Percentiles rank a stretch among this genome's conserved stretches.
Evolutionary conservation across 352 stramenopile species (phyloP).

Genomic region (Phytophthora idaei): DNA sequence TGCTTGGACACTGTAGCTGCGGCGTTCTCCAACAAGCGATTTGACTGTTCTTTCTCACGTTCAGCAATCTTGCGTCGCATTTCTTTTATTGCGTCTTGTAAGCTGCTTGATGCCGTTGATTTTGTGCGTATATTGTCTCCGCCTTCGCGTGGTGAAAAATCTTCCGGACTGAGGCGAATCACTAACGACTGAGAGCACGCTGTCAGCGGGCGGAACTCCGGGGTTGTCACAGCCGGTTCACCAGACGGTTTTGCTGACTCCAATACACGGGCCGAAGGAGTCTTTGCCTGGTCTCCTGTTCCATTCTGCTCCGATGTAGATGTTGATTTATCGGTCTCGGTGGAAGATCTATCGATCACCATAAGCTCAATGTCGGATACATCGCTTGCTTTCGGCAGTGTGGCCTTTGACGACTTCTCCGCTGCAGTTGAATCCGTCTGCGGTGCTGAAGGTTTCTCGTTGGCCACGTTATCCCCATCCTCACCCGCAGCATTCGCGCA

Average conservation of each 20-base stretch:
- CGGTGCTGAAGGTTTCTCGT: slow-evolving; percentile 1
- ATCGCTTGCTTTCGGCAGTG: not conserved
- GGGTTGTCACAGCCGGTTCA: slow-evolving; percentile 17
- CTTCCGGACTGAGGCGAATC: slow-evolving; percentile 62
- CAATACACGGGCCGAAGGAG: not conserved
- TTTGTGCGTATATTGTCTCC: slow-evolving; percentile 18
- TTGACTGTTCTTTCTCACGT: slow-evolving; percentile 46
- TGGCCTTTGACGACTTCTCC: not conserved
- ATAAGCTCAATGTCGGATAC: not conserved
- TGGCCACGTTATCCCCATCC: not conserved
- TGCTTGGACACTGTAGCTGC: slow-evolving; percentile 22
- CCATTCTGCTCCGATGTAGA: slow-evolving; percentile 11
- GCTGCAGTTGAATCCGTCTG: not conserved
- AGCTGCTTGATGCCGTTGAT: slow-evolving; percentile 9
- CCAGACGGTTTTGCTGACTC: slow-evolving; percentile 5
- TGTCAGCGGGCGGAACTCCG: slow-evolving; percentile 62
- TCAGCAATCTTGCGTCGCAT: slow-evolving; percentile 65
- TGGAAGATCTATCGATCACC: slow-evolving; percentile 1
- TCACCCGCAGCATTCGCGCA: not conserved
- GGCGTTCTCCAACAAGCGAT: slow-evolving; percentile 25
- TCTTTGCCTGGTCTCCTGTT: slow-evolving; percentile 3
- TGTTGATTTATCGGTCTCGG: slow-evolving; percentile 14
- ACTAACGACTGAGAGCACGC: slow-evolving; percentile 71
- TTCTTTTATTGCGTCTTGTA: slow-evolving; percentile 50
- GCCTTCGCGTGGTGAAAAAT: slow-evolving; percentile 44